Percentiles rank a stretch among this genome's conserved stretches.
phyloP scores from a whole-genome alignment of 257 asterid species.

The Jasminum sambac region DNA sequence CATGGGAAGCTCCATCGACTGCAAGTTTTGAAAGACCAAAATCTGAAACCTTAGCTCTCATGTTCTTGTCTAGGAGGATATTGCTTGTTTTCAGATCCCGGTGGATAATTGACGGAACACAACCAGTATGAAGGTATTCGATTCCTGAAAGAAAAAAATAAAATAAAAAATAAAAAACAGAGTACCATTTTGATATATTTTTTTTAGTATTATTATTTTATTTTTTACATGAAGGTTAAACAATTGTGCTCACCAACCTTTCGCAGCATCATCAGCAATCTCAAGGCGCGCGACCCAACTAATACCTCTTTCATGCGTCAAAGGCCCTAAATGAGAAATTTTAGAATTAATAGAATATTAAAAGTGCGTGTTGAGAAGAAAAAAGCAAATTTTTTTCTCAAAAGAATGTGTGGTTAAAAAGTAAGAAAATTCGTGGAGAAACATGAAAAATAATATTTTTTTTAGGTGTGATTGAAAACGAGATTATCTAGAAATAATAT shows the following conservation, averaged over 20 bases:
- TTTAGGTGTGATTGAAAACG: too few species aligned
- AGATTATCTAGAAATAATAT: too few species aligned
- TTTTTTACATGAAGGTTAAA: neutral
- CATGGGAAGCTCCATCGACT: slow-evolving; percentile 96
- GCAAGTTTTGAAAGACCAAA: slow-evolving; percentile 98
- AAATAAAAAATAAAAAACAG: neutral
- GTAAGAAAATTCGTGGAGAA: too few species aligned
- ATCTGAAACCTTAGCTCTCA: slow-evolving; percentile 96
- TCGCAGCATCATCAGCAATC: slow-evolving; percentile 97
- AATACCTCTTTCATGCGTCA: slow-evolving; percentile 61
- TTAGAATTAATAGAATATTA: slow-evolving; percentile 10
- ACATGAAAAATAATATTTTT: too few species aligned
- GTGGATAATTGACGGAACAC: slow-evolving; percentile 93
- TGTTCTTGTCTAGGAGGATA: slow-evolving; percentile 88
- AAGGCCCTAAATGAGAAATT: slow-evolving; percentile 51
- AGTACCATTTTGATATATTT: neutral
- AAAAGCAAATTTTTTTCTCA: too few species aligned
- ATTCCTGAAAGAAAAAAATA: slow-evolving; percentile 65
- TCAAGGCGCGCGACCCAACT: slow-evolving; percentile 93
- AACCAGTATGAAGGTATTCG: slow-evolving; percentile 97
- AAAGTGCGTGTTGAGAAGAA: too few species aligned
- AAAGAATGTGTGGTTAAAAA: too few species aligned
- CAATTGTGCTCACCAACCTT: slow-evolving; percentile 55
- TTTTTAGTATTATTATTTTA: neutral
- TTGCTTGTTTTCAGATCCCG: slow-evolving; percentile 95